A percentile compares a stretch with the other conserved stretches of the same genome.
Conservation (phyloP, 2,329 filamentous ascomycete species). For the Epichloe sibirici region DNA sequence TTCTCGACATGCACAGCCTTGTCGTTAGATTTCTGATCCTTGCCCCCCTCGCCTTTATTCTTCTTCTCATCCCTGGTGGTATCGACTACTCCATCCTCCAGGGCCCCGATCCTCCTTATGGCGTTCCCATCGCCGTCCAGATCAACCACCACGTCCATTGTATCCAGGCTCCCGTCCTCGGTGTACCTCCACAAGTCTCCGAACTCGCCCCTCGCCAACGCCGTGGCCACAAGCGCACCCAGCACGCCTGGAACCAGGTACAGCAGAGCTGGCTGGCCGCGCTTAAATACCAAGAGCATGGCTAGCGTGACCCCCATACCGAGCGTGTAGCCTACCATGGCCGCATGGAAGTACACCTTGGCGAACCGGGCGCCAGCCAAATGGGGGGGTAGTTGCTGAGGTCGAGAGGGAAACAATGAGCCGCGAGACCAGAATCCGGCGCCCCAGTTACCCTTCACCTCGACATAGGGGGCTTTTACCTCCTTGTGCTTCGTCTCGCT, state of each 20-base stretch:
- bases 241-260: constrained; percentile 87
- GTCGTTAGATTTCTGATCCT: constrained; percentile 3
- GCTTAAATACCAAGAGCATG: constrained; percentile 65
- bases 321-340: constrained; percentile 61
- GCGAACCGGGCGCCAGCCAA: constrained; percentile 45
- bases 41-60: constrained; percentile 7
- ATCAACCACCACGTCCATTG: constrained; percentile 41
- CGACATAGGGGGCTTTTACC: constrained; percentile 39
- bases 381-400: constrained; percentile 18
- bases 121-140: constrained; percentile 36
- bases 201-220: constrained; percentile 57
- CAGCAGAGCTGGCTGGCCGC: constrained; percentile 79
- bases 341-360: constrained; percentile 77
- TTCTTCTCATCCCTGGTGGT: constrained; percentile 20
- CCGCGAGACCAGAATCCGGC: constrained; percentile 64
- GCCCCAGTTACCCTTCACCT: constrained; percentile 65
- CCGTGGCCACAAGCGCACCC: constrained; percentile 62
- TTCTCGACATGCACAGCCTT: constrained; percentile 9
- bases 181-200: constrained; percentile 69
- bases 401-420: constrained; percentile 13
- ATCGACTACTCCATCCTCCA: constrained; percentile 26
- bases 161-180: constrained; percentile 53
- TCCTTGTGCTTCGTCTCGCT: constrained; percentile 30
- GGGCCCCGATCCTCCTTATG: constrained; percentile 26
- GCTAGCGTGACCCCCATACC: constrained; percentile 68